phyloP scores from a whole-genome alignment of 2,329 filamentous ascomycete species.

The Mollisia scopiformis region DNA sequence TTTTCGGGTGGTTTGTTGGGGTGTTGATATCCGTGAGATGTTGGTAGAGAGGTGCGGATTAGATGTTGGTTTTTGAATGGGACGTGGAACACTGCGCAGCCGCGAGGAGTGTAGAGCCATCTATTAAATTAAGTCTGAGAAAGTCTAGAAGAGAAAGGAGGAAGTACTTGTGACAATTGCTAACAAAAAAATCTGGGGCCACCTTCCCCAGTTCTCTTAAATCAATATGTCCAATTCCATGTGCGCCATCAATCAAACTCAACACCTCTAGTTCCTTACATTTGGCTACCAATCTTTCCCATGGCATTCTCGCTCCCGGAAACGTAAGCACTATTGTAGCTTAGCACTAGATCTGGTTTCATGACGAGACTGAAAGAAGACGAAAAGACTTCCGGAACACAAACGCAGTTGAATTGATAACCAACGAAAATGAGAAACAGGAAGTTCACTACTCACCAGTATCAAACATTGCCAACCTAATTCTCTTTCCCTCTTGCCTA shows the following conservation, averaged over 20 bases:
- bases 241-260: constrained; percentile 81
- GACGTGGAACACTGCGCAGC: constrained; percentile 82
- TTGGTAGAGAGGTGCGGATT: constrained; percentile 75
- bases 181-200: constrained; percentile 84
- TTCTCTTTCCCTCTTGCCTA: constrained; percentile 57
- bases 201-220: constrained; percentile 63
- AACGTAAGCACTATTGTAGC: constrained; percentile 78
- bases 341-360: too few species aligned
- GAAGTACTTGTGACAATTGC: constrained; percentile 87
- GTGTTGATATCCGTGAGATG: constrained; percentile 71
- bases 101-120: constrained; percentile 82
- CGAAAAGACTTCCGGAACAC: too few species aligned
- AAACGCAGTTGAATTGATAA: too few species aligned
- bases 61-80: constrained; percentile 77
- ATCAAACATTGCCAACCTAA: constrained; percentile 78
- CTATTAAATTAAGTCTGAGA: constrained; percentile 13
- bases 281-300: constrained; percentile 62
- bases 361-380: too few species aligned
- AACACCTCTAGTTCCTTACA: constrained; percentile 71
- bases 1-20: constrained; percentile 39
- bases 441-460: too few species aligned
- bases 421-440: too few species aligned
- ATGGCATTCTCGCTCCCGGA: constrained; percentile 80
- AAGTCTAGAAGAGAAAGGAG: not conserved
- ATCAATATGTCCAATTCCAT: constrained; percentile 78